These are phyloP conservation scores for Oryza nivara DNA, from an alignment of 176 grass and related monocot genomes.

Conservation along the genomic window DNA sequence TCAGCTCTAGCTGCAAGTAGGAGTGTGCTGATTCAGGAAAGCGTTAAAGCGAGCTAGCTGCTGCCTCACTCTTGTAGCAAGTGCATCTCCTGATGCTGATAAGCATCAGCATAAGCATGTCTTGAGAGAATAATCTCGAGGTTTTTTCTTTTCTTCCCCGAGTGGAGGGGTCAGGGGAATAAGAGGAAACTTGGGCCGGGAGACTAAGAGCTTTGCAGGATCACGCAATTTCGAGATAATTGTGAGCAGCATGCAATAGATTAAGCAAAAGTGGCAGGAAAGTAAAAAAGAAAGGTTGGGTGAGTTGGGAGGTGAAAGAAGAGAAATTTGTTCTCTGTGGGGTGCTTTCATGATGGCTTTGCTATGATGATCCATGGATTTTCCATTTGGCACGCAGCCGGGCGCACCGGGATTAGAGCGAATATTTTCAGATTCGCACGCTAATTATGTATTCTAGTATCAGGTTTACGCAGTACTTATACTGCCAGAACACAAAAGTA, in stretches of 20 bases:
- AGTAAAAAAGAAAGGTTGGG: constrained; percentile 22
- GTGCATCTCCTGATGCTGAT: constrained; percentile 3
- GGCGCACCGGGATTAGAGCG: constrained; percentile 29
- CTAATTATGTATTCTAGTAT: background rate
- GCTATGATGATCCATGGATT: constrained; percentile 37
- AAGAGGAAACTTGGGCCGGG: constrained; percentile 62
- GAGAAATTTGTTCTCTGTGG: constrained; percentile 37
- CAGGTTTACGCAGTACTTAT: background rate
- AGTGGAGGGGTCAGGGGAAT: constrained; percentile 50
- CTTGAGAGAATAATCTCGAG: constrained; percentile 42
- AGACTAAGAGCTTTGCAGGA: constrained; percentile 49
- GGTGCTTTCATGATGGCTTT: constrained; percentile 46
- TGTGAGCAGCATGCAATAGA: constrained; percentile 27
- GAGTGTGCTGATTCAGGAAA: constrained; percentile 20
- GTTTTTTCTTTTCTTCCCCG: constrained; percentile 16
- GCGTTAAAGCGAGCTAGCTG: constrained; percentile 45
- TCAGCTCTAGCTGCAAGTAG: constrained; percentile 30
- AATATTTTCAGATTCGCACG: constrained; percentile 31
- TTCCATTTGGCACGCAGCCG: constrained; percentile 32
- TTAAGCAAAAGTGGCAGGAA: constrained; percentile 34
- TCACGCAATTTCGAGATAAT: constrained; percentile 41
- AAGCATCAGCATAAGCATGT: constrained; percentile 16
- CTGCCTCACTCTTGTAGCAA: background rate
- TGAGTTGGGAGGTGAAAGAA: constrained; percentile 45
- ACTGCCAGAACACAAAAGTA: background rate